These are phyloP conservation scores for Globisporangium carolinianum DNA, from an alignment of 352 stramenopile genomes.

Conservation along the genomic window DNA sequence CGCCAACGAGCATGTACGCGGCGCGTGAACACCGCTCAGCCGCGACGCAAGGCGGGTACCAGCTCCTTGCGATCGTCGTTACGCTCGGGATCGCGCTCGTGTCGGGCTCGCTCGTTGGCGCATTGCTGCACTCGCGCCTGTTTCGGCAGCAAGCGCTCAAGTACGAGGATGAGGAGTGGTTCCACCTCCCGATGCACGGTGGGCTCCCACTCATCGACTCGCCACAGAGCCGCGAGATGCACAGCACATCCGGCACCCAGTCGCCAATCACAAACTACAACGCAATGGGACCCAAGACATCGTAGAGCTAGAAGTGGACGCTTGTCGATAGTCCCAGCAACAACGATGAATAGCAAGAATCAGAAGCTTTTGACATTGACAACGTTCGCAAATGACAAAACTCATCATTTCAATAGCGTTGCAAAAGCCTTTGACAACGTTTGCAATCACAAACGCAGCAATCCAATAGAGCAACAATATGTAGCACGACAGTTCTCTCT, in stretches of 20 bases:
- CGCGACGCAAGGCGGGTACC: conserved; percentile 43
- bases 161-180: conserved; percentile 68
- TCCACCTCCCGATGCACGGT: conserved; percentile 27
- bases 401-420: too few species aligned
- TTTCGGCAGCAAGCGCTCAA: conserved; percentile 53
- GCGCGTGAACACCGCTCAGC: conserved; percentile 36
- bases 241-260: background rate
- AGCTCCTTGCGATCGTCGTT: conserved; percentile 48
- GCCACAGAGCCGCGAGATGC: background rate
- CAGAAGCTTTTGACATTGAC: too few species aligned
- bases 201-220: background rate
- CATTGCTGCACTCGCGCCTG: conserved; percentile 33
- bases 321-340: background rate
- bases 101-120: conserved; percentile 23
- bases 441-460: too few species aligned
- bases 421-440: too few species aligned
- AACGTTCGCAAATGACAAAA: too few species aligned
- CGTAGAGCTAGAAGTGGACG: background rate
- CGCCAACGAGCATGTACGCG: conserved; percentile 36
- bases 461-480: too few species aligned
- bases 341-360: too few species aligned
- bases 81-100: conserved; percentile 32
- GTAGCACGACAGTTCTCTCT: background rate
- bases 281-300: conserved; percentile 2
- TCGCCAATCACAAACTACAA: conserved; percentile 11